A percentile compares a stretch with the other conserved stretches of the same genome.
Evolutionary conservation across 306 rosid species (phyloP).

Genomic region (Vachellia collinsii): DNA sequence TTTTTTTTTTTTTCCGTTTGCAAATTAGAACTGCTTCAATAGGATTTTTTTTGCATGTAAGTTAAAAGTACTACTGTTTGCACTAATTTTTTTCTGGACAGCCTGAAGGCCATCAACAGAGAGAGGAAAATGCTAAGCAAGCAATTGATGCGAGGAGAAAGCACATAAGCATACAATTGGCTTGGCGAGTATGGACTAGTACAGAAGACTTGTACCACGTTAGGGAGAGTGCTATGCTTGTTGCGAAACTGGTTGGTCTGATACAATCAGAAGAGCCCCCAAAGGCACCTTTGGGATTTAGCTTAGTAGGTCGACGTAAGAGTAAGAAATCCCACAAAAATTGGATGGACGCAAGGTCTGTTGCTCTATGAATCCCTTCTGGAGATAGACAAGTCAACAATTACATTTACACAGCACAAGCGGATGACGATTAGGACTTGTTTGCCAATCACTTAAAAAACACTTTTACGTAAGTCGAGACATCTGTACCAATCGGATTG

Average conservation of each 20-base stretch:
- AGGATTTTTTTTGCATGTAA: background rate
- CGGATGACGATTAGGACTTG: conserved; percentile 3
- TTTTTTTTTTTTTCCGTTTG: background rate
- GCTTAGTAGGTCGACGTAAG: conserved; percentile 52
- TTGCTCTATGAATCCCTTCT: conserved; percentile 29
- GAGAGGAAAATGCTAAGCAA: conserved; percentile 86
- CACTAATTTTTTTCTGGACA: conserved; percentile 28
- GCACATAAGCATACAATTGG: conserved; percentile 74
- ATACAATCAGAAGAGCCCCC: conserved; percentile 50
- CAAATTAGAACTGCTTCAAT: background rate
- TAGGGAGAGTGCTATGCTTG: conserved; percentile 72
- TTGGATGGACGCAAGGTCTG: conserved; percentile 58
- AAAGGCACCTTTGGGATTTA: conserved; percentile 63
- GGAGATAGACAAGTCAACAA: conserved; percentile 6
- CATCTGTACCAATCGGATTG: too few species aligned
- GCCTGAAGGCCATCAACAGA: conserved; percentile 58
- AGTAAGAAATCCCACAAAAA: conserved; percentile 35
- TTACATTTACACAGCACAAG: conserved; percentile 13
- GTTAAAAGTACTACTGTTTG: conserved; percentile 5
- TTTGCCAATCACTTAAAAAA: too few species aligned
- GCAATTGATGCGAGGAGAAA: conserved; percentile 63
- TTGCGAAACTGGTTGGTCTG: conserved; percentile 74
- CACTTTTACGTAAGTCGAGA: too few species aligned
- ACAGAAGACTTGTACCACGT: conserved; percentile 62
- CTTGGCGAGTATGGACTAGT: conserved; percentile 61